Conservation (phyloP, 106 monocot species). For the Dendrobium officinale region DNA sequence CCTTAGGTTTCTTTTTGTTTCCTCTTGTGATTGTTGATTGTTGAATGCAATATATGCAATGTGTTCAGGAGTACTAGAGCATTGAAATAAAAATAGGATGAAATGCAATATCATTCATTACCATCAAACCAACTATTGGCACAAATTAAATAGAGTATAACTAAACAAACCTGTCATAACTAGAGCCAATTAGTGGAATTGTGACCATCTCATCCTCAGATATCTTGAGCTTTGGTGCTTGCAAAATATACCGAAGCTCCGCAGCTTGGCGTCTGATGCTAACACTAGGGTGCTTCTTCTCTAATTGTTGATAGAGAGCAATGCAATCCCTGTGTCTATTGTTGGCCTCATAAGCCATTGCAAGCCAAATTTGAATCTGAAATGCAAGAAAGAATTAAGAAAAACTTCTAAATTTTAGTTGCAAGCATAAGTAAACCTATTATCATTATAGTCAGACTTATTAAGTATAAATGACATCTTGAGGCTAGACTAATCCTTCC, state of each 20-base stretch:
- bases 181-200: slow-evolving; percentile 90
- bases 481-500: not conserved
- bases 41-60: too few relatives aligned
- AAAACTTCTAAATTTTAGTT: not conserved
- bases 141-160: not conserved
- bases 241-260: slow-evolving; percentile 82
- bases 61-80: too few relatives aligned
- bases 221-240: slow-evolving; percentile 97
- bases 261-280: slow-evolving; percentile 90
- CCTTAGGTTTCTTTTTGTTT: too few relatives aligned
- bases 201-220: slow-evolving; percentile 96
- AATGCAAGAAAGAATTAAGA: not conserved
- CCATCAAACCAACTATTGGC: too few relatives aligned
- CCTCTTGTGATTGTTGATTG: too few relatives aligned
- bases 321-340: slow-evolving; percentile 93
- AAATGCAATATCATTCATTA: too few relatives aligned
- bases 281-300: slow-evolving; percentile 72
- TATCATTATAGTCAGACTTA: not conserved
- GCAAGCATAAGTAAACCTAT: not conserved
- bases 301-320: slow-evolving; percentile 70
- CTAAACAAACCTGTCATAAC: slow-evolving; percentile 73
- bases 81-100: too few relatives aligned
- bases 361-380: slow-evolving; percentile 99
- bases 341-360: slow-evolving; percentile 98
- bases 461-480: not conserved